Evolutionary conservation across 1,139 yeast genomes (phyloP).

Genomic region (Blastobotrys petasosporus): DNA sequence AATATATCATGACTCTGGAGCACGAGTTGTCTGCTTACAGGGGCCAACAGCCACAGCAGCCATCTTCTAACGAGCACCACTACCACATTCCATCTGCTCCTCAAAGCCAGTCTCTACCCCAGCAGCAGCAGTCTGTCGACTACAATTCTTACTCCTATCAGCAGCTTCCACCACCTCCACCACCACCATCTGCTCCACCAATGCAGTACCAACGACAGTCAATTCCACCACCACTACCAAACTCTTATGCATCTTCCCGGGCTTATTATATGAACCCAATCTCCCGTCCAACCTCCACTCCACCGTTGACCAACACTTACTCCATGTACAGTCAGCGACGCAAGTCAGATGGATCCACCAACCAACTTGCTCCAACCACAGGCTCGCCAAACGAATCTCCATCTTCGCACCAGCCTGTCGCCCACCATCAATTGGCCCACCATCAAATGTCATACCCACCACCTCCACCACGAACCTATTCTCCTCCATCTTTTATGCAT

Average conservation of each 20-base stretch:
- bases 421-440: not conserved
- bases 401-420: not conserved
- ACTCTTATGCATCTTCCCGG: conserved; percentile 6
- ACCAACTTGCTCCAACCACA: not conserved
- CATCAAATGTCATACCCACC: not conserved
- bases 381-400: not conserved
- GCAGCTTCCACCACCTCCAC: conserved; percentile 18
- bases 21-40: conserved; percentile 22
- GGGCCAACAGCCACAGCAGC: conserved; percentile 9
- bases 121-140: conserved; percentile 6
- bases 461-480: not conserved
- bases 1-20: conserved; percentile 37
- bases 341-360: not conserved
- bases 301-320: conserved; percentile 16
- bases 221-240: conserved; percentile 7
- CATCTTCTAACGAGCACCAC: conserved; percentile 6
- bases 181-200: conserved; percentile 14
- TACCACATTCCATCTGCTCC: conserved; percentile 11
- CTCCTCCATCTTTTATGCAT: conserved; percentile 5
- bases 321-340: conserved; percentile 4
- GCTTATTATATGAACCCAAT: conserved; percentile 10
- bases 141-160: conserved; percentile 11
- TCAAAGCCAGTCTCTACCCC: conserved; percentile 10
- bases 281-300: conserved; percentile 22
- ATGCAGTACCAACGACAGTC: not conserved